phyloP scores from a whole-genome alignment of 345 rosid species.

The rapeseed (Brassica napus) region DNA sequence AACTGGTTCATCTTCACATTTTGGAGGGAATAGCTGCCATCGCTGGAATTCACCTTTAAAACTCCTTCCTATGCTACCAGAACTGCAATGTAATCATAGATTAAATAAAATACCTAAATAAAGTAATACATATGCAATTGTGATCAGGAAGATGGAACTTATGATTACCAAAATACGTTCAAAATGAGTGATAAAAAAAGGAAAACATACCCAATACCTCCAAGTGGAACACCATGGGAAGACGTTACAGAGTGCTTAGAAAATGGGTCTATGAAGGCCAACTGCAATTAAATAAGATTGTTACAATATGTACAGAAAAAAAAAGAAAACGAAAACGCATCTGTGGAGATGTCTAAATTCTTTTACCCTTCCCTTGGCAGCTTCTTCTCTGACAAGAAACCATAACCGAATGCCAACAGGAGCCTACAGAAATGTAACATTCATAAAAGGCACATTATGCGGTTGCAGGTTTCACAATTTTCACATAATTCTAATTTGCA shows the following conservation, averaged over 20 bases:
- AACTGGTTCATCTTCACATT: slow-evolving; percentile 73
- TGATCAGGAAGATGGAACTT: not conserved
- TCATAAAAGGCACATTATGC: not conserved
- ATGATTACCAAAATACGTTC: not conserved
- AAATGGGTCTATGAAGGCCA: slow-evolving; percentile 61
- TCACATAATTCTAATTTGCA: not conserved
- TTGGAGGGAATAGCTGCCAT: slow-evolving; percentile 79
- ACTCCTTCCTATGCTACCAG: slow-evolving; percentile 93
- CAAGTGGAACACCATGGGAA: slow-evolving; percentile 78
- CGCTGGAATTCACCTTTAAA: slow-evolving; percentile 87
- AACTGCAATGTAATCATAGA: slow-evolving; percentile 38
- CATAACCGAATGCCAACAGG: slow-evolving; percentile 76
- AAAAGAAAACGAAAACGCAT: not conserved
- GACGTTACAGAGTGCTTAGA: slow-evolving; percentile 54
- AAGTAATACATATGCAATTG: not conserved
- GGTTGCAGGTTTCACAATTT: not conserved
- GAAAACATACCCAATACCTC: slow-evolving; percentile 77
- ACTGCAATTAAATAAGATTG: slow-evolving; percentile 42
- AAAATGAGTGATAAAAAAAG: not conserved
- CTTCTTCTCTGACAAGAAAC: slow-evolving; percentile 58
- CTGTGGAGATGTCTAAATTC: slow-evolving; percentile 6
- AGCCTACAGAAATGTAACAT: slow-evolving; percentile 53
- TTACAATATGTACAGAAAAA: not conserved
- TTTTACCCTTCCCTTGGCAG: slow-evolving; percentile 67
- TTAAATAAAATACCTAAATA: not conserved